Evolutionary conservation across 805 yeast genomes (phyloP).

Genomic region (Lachancea mirantina): DNA sequence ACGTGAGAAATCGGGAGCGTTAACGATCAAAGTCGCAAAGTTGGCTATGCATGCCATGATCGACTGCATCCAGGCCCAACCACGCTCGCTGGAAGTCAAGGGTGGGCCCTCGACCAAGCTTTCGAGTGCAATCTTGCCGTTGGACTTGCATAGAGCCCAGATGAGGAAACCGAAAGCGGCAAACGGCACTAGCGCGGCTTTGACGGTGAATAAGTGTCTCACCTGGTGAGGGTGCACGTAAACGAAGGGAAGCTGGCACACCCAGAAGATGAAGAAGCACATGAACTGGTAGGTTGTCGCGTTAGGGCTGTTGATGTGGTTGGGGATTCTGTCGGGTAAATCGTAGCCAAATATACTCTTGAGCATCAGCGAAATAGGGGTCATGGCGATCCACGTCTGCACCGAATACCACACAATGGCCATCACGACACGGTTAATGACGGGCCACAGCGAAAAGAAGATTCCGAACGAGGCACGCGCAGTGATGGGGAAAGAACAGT

Average conservation of each 20-base stretch:
- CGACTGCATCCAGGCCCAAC: conserved; percentile 77
- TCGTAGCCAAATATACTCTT: conserved; percentile 66
- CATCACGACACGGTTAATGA: conserved; percentile 81
- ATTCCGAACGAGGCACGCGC: conserved; percentile 80
- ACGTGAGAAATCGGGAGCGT: conserved; percentile 86
- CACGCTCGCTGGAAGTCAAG: conserved; percentile 54
- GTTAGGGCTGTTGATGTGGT: conserved; percentile 51
- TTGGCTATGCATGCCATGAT: conserved; percentile 78
- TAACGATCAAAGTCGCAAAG: conserved; percentile 81
- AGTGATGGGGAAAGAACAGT: conserved; percentile 77
- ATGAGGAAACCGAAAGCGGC: conserved; percentile 79
- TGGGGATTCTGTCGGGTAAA: conserved; percentile 53
- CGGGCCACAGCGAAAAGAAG: conserved; percentile 84
- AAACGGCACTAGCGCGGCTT: conserved; percentile 69
- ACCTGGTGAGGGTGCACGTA: conserved; percentile 77
- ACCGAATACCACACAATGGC: conserved; percentile 85
- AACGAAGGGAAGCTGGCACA: conserved; percentile 68
- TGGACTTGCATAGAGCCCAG: conserved; percentile 78
- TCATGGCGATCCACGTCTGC: conserved; percentile 78
- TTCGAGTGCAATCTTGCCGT: conserved; percentile 41
- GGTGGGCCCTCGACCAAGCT: conserved; percentile 31
- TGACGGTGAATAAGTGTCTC: conserved; percentile 76
- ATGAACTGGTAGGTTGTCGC: conserved; percentile 68
- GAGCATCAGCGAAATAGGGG: conserved; percentile 73
- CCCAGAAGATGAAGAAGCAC: conserved; percentile 76